phyloP scores from a whole-genome alignment of 2,329 filamentous ascomycete species.

The Pseudocercospora fijiensis region DNA sequence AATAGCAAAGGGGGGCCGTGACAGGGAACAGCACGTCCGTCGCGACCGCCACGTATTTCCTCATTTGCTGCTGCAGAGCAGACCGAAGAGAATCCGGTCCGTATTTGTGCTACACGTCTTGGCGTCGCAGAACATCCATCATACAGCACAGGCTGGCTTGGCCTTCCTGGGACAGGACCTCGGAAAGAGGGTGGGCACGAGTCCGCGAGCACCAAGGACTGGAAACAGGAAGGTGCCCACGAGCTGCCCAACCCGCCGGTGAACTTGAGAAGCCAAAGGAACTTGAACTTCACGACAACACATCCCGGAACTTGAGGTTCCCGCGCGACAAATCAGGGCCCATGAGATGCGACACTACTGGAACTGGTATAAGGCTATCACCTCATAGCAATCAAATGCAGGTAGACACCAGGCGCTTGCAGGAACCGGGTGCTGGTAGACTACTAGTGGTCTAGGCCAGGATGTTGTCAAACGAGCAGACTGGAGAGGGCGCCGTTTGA shows the following conservation, averaged over 20 bases:
- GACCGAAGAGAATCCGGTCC: background rate
- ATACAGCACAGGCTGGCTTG: background rate
- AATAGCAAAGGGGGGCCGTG: background rate
- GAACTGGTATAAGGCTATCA: background rate
- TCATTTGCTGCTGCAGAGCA: background rate
- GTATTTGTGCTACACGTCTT: background rate
- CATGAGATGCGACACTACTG: background rate
- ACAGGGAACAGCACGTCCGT: background rate
- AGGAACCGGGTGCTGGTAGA: background rate
- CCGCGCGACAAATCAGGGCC: background rate
- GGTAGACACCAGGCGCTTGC: background rate
- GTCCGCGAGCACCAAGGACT: background rate
- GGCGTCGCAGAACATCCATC: background rate
- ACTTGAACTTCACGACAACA: background rate
- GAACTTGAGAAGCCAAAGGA: background rate
- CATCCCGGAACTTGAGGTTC: background rate
- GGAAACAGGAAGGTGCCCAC: background rate
- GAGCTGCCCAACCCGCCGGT: conserved; percentile 1
- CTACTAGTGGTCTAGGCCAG: background rate
- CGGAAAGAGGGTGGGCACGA: background rate
- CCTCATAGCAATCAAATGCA: background rate
- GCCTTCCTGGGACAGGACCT: background rate
- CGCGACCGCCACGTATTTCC: background rate
- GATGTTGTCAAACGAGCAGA: background rate
- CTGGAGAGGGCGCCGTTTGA: background rate